These are phyloP conservation scores for Metarhizium album DNA, from an alignment of 2,329 filamentous ascomycete species.

Conservation along the genomic window DNA sequence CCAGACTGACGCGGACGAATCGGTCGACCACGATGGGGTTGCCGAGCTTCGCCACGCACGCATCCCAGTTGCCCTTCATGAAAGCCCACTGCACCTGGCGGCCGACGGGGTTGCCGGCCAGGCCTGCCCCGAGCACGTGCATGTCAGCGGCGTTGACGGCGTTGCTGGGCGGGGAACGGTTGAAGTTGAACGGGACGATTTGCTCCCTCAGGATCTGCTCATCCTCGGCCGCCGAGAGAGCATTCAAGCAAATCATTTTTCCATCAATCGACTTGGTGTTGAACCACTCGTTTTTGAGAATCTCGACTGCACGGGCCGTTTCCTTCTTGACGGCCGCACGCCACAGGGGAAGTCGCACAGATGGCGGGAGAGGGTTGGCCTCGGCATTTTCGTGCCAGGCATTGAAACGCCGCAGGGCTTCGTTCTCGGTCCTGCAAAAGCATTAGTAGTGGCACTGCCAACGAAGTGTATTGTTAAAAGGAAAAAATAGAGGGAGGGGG, in stretches of 20 bases:
- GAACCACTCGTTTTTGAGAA: constrained; percentile 76
- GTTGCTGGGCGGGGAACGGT: constrained; percentile 43
- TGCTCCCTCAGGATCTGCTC: constrained; percentile 52
- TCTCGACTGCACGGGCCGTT: constrained; percentile 56
- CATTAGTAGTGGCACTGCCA: not conserved
- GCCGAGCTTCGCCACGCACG: constrained; percentile 57
- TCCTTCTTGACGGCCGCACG: constrained; percentile 62
- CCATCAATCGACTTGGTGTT: constrained; percentile 79
- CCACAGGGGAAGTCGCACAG: constrained; percentile 71
- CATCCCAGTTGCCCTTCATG: constrained; percentile 73
- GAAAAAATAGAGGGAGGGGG: too few species aligned
- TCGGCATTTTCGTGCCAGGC: constrained; percentile 64
- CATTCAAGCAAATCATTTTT: constrained; percentile 71
- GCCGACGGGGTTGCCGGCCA: constrained; percentile 63
- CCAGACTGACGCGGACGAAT: constrained; percentile 68
- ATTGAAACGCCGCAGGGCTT: constrained; percentile 70
- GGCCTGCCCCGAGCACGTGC: constrained; percentile 64
- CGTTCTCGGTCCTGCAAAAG: constrained; percentile 47
- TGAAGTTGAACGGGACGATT: constrained; percentile 71
- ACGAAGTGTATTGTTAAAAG: too few species aligned
- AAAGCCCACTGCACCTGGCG: constrained; percentile 76
- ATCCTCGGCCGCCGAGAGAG: constrained; percentile 65
- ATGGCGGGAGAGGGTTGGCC: constrained; percentile 62
- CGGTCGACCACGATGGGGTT: constrained; percentile 87
- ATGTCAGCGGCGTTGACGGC: constrained; percentile 79